Base-by-base conservation (phyloP, 2,329 filamentous ascomycete genomes). In the Aspergillus fijiensis region DNA sequence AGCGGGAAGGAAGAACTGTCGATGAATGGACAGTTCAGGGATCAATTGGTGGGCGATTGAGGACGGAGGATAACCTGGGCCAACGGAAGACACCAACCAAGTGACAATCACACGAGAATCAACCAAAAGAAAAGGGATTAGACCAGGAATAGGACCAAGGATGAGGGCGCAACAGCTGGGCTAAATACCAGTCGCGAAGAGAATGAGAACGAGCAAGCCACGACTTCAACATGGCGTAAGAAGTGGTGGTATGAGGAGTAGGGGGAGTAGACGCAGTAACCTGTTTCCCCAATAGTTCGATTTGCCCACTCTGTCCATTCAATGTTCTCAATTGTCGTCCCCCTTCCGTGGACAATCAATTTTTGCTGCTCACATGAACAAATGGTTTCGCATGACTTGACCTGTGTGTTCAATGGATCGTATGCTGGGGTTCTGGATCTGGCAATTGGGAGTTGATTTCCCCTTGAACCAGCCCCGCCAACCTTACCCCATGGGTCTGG, bases 321-420 rank as follows among this genome's bases (percentile, higher is more conserved):
- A 35, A 12, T 16, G 33, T 0, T 29, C 27, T 9, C 27, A 29
- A 35, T 16, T 12, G 14, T 35, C 16, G 39, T 19, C 39, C 16
- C 16, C 39, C 39, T 45, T 45, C 39, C 39, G 39, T 45, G 39
- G 39, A 19, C 6, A 45, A 5, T 65, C 27, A 29, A 29, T 68
- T 66, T 69, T 68, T 68, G 39, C 59, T 64, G 72, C 64, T 73
- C 73, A 74, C 72, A 75, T 73, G 71, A 63, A 67, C 68, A 65
- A 35, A 42, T 54, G 42, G 50, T 57, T 51, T 49, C 64, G 54
- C 57, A 61, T 60, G 56, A 55, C 55, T 50, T 52, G 60, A 59
- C 58, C 59, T 6, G 7, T 29, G 27, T 29, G 27, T 29, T 27
- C 27, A 27, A 27, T 29, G 27, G 27, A 65, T 67, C 58, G 52